phyloP scores from a whole-genome alignment of 2,329 filamentous ascomycete species.

The Penicillium fuscoglaucum region DNA sequence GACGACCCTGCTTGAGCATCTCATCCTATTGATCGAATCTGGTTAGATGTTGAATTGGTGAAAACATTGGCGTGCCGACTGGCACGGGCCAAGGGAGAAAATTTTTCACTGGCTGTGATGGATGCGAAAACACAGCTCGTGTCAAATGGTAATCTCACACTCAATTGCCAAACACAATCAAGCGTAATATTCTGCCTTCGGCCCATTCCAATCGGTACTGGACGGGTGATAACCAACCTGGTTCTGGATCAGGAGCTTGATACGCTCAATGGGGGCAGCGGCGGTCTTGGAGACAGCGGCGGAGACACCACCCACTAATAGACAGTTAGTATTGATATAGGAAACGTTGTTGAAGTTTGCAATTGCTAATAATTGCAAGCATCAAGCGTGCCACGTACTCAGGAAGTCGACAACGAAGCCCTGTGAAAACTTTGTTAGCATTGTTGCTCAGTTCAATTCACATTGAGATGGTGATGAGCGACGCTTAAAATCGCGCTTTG shows the following conservation, averaged over 20 bases:
- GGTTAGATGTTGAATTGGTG: constrained; percentile 14
- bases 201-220: constrained; percentile 3
- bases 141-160: not conserved
- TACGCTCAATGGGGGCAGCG: constrained; percentile 99
- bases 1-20: constrained; percentile 98
- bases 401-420: constrained; percentile 98
- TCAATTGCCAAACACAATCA: not conserved
- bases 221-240: constrained; percentile 68
- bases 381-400: constrained; percentile 68
- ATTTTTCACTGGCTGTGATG: constrained; percentile 13
- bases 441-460: not conserved
- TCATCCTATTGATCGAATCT: constrained; percentile 74
- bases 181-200: not conserved
- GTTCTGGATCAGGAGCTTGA: constrained; percentile 99
- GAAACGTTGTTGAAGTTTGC: not conserved
- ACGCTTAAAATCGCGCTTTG: not conserved
- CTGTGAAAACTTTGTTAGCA: constrained; percentile 50
- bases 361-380: not conserved
- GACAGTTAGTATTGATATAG: constrained; percentile 44
- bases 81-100: constrained; percentile 15
- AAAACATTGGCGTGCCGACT: not conserved
- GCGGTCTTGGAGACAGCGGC: constrained; percentile 99
- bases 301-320: constrained; percentile 97
- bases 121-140: not conserved
- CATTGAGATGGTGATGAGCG: not conserved